Base-by-base conservation (phyloP, 1,139 yeast species). In the Candida tunisiensis region DNA sequence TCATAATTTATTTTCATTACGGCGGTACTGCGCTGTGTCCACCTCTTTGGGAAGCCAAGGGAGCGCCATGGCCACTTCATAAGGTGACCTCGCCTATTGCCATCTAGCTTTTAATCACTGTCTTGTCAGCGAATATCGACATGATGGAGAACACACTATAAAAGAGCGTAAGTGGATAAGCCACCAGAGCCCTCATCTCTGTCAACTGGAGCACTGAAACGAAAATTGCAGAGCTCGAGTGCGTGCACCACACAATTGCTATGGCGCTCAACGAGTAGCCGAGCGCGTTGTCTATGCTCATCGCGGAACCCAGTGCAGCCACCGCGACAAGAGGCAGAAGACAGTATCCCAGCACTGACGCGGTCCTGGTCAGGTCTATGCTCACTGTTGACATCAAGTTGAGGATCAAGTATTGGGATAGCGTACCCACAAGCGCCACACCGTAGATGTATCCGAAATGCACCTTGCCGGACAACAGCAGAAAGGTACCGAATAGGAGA, bases 361-460 rank as follows among this genome's bases (percentile, higher is more conserved):
- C 93, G 0, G 92, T 75, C 36, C 85, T 63, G 21, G 69, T 55
- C 41, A 80, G 61, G 39, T 77, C 91, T 31, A 79, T 65, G 28
- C 67, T 38, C 22, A 45, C 42, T 23, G 57, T 60, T 14, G 85
- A 71, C 99, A 88, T 88, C 37, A 83, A 61, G 49, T 78, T 82
- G 49, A 91, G 74, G 34, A 91, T 61, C 39, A 69, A 69, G 51
- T 85, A 95, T 40, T 83, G 67, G 23, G 93, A 71, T 11, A 82
- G 47, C 2, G 93, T 78, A 9, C 99, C 99, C 40, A 85, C 73
- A 28, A 91, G 57, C 1, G 95, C 98, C 25, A 88, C 93, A 16
- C 98, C 98, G 45, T 88, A 88, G 30, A 88, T 80, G 51, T 91
- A 91, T 3, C 98, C 96, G 49, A 88, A 88, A 49, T 88, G 96